A percentile compares a stretch with the other conserved stretches of the same genome.
Evolutionary conservation across 2,329 filamentous ascomycete genomes (phyloP).

Genomic region (Beauveria scarabaeidicola): DNA sequence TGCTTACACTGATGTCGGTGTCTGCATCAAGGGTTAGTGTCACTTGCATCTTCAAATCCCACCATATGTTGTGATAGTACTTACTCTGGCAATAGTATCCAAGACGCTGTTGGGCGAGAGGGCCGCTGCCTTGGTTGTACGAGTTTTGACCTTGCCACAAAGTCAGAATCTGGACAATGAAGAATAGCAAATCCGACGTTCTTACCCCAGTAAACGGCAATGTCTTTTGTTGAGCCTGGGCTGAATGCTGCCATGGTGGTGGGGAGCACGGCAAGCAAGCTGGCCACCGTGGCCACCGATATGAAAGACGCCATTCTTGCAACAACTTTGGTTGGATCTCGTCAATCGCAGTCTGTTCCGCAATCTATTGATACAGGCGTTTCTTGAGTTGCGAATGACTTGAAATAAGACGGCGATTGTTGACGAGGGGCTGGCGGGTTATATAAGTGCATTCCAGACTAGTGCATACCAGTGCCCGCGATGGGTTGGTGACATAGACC

Average conservation of each 20-base stretch:
- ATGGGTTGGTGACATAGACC: neutral
- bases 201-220: constrained; percentile 60
- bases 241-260: constrained; percentile 34
- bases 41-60: neutral
- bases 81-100: constrained; percentile 51
- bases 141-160: constrained; percentile 49
- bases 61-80: constrained; percentile 14
- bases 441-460: neutral
- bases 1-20: constrained; percentile 36
- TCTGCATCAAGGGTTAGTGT: constrained; percentile 24
- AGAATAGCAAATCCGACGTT: neutral
- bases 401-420: neutral
- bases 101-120: constrained; percentile 44
- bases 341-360: neutral
- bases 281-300: constrained; percentile 14
- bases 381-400: neutral
- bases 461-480: neutral
- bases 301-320: constrained; percentile 1
- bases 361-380: neutral
- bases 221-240: constrained; percentile 38
- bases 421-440: neutral
- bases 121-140: constrained; percentile 33
- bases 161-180: neutral
- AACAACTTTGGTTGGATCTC: neutral
- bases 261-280: constrained; percentile 20